Percentiles rank a stretch among this genome's conserved stretches.
phyloP scores from a whole-genome alignment of 345 rosid species.

The Alliaria petiolata region DNA sequence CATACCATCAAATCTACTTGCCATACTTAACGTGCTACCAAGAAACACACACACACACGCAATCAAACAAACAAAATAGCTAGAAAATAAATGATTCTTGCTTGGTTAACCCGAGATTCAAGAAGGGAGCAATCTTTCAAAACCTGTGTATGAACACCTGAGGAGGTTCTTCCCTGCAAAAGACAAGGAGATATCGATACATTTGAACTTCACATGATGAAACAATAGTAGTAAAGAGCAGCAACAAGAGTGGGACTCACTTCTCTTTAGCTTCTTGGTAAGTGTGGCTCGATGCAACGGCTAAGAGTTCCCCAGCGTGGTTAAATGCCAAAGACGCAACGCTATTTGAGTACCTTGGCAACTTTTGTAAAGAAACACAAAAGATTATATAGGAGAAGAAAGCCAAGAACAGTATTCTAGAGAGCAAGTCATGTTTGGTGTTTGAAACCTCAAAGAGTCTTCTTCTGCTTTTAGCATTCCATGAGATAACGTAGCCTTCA shows the following conservation, averaged over 20 bases:
- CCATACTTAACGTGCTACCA: slow-evolving; percentile 2
- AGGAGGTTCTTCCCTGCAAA: slow-evolving; percentile 60
- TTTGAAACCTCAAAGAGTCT: slow-evolving; percentile 60
- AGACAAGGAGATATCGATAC: neutral
- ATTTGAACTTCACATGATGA: neutral
- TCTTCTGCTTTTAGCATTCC: slow-evolving; percentile 70
- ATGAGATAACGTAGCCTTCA: slow-evolving; percentile 59
- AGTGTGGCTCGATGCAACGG: slow-evolving; percentile 56
- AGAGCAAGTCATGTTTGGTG: slow-evolving; percentile 11
- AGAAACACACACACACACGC: neutral
- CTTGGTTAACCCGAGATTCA: neutral
- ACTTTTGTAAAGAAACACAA: slow-evolving; percentile 39
- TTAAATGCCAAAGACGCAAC: slow-evolving; percentile 47
- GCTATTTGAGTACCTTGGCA: slow-evolving; percentile 66
- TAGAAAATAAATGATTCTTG: neutral
- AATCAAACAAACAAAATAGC: neutral
- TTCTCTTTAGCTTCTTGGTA: slow-evolving; percentile 65
- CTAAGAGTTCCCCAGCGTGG: slow-evolving; percentile 57
- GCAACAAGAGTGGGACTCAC: slow-evolving; percentile 44
- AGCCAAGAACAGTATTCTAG: neutral
- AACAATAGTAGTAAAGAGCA: neutral
- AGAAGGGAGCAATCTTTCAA: neutral
- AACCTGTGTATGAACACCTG: slow-evolving; percentile 48
- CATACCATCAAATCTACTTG: neutral
- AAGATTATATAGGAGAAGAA: neutral